A percentile compares a stretch with the other conserved stretches of the same genome.
Evolutionary conservation across 2,329 filamentous ascomycete genomes (phyloP).

Genomic region (Aspergillus brasiliensis): DNA sequence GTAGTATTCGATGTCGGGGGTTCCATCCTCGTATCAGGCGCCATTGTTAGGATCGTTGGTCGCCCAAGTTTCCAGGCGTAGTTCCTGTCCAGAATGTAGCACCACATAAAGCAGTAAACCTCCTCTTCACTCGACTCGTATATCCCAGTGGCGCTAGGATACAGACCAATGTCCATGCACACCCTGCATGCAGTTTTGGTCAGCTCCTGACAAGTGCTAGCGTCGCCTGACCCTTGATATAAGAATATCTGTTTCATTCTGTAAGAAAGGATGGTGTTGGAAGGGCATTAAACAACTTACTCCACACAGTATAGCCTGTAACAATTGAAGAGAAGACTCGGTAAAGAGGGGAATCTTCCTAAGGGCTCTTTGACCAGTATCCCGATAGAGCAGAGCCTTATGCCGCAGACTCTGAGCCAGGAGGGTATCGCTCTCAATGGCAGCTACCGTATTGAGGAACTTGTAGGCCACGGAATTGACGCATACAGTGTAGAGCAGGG

Average conservation of each 20-base stretch:
- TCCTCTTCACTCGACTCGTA: slow-evolving; percentile 18
- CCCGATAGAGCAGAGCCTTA: slow-evolving; percentile 10
- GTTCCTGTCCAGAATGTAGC: slow-evolving; percentile 26
- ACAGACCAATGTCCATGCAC: slow-evolving; percentile 20
- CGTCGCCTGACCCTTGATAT: slow-evolving; percentile 25
- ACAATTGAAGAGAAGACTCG: slow-evolving; percentile 12
- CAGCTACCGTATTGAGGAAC: slow-evolving; percentile 20
- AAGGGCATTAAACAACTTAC: slow-evolving; percentile 1
- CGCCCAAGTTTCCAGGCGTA: slow-evolving; percentile 24
- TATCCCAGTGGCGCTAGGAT: too few species aligned
- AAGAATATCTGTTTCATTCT: slow-evolving; percentile 16
- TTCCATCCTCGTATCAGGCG: too few species aligned
- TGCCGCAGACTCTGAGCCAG: slow-evolving; percentile 12
- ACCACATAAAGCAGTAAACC: slow-evolving; percentile 26
- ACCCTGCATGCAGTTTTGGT: slow-evolving; percentile 23
- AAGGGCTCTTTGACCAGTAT: slow-evolving; percentile 17
- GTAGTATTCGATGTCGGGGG: too few species aligned
- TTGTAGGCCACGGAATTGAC: slow-evolving; percentile 23
- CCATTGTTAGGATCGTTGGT: too few species aligned
- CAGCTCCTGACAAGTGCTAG: slow-evolving; percentile 19
- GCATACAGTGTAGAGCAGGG: slow-evolving; percentile 22
- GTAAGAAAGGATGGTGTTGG: not conserved
- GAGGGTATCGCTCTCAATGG: slow-evolving; percentile 7
- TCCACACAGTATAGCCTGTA: slow-evolving; percentile 21
- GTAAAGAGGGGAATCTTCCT: slow-evolving; percentile 19